Evolutionary conservation across 1,284 basidiomycete genomes (phyloP).

Genomic region (Apiotrichum mycotoxinovorans): DNA sequence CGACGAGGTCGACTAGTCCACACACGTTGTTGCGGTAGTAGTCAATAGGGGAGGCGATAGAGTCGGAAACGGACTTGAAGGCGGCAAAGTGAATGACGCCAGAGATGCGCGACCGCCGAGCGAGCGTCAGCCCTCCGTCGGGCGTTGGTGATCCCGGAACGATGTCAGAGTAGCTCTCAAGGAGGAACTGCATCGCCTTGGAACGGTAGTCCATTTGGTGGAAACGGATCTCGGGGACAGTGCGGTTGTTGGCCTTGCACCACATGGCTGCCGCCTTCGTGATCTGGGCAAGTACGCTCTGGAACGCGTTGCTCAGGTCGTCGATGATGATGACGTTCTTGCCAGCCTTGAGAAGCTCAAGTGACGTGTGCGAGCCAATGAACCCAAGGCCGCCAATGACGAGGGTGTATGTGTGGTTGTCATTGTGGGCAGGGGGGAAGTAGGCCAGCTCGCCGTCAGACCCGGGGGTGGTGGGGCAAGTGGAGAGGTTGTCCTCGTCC

Average conservation of each 20-base stretch:
- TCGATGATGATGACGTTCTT: conserved; percentile 13
- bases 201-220: conserved; percentile 7
- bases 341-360: conserved; percentile 14
- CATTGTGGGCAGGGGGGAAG: neutral
- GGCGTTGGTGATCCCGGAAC: neutral
- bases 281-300: conserved; percentile 2
- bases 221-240: conserved; percentile 3
- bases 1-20: conserved; percentile 9
- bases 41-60: conserved; percentile 5
- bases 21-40: conserved; percentile 15
- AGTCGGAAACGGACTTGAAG: conserved; percentile 9
- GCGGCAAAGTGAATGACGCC: conserved; percentile 15
- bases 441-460: neutral
- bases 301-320: conserved; percentile 10
- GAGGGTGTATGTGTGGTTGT: conserved; percentile 2
- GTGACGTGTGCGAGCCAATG: conserved; percentile 10
- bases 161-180: conserved; percentile 3
- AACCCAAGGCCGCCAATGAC: conserved; percentile 10
- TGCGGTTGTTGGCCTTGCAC: conserved; percentile 1
- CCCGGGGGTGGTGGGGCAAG: conserved; percentile 3
- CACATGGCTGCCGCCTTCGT: neutral
- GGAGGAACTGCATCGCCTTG: conserved; percentile 1
- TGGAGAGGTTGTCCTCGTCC: neutral
- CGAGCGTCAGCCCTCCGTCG: neutral
- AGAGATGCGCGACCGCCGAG: neutral